Evolutionary conservation across 441 rosid genomes (phyloP), one percentile per base, ranked within the genome.

Genomic region (Corymbia citriodora): DNA sequence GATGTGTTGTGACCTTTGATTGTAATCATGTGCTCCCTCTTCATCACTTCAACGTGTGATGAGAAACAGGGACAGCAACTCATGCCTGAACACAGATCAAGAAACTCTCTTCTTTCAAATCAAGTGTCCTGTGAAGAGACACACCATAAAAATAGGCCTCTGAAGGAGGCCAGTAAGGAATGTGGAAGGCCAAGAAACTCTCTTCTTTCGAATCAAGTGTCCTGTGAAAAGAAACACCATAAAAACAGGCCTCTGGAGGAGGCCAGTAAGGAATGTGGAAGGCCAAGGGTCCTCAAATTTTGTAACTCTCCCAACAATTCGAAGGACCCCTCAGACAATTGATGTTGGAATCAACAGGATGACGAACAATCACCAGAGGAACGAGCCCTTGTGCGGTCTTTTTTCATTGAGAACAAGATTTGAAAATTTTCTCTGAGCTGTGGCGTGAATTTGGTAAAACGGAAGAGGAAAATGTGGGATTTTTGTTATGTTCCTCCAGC

Each of bases 11-110:
- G 88, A 5, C 65, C 88, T 87, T 50, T 7, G 53, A 52, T 16
- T 55, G 68, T 55, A 87, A 54, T 40, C 36, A 45, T 53, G 53
- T 52, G 72, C 59, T 90, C 89, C 90, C 94, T 95, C 90, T 88
- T 94, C 91, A 91, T 94, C 93, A 91, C 52, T 45, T 79, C 15
- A 45, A 79, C 96, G 55, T 95, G 96, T 3, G 94, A 91, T 50
- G 93, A 93, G 89, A 97, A 97, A 90, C 99, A 97, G 4, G 97
- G 94, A 87, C 96, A 95, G 90, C 99, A 97, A 89, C 92, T 94
- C 99, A 97, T 97, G 48, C 88, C 86, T 88, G 55, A 31, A 68
- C 68, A 19, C 61, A 61, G 88, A 61, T 87, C 17, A 79, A 79
- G 53, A 45, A 45, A 45, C 16, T 45, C 18, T 79, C 52, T 21